Conservation (phyloP, 352 stramenopile genomes). For the Pythium aquatile region DNA sequence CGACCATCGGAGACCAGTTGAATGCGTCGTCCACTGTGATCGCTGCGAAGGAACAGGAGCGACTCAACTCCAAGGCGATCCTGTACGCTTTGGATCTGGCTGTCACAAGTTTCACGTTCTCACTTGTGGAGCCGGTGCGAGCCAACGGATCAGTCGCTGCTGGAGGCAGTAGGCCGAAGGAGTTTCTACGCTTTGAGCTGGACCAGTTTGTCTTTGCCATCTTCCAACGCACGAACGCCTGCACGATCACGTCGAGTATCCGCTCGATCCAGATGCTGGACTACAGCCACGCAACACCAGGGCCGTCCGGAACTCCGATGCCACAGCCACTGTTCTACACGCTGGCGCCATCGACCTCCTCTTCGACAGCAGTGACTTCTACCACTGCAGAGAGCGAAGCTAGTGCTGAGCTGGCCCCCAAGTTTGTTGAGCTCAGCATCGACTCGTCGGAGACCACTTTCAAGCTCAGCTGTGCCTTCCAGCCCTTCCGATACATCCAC, state of each 20-base stretch:
- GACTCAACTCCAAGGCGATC: conserved; percentile 52
- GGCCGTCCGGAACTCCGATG: conserved; percentile 1
- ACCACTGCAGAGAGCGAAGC: not conserved
- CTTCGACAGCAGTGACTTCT: not conserved
- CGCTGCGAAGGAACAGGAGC: conserved; percentile 41
- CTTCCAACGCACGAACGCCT: conserved; percentile 54
- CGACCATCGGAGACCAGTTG: conserved; percentile 57
- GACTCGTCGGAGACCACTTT: conserved; percentile 58
- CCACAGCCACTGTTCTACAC: conserved; percentile 46
- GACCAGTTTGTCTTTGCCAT: conserved; percentile 63
- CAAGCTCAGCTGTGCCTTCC: conserved; percentile 50
- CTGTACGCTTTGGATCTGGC: conserved; percentile 64
- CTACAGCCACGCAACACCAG: conserved; percentile 40
- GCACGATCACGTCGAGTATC: conserved; percentile 56
- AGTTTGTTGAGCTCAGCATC: conserved; percentile 51
- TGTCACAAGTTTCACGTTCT: conserved; percentile 55
- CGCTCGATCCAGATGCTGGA: conserved; percentile 64
- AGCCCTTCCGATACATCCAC: conserved; percentile 72
- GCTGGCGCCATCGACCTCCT: conserved; percentile 3
- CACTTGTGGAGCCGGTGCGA: conserved; percentile 32
- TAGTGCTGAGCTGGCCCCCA: not conserved
- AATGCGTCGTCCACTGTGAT: conserved; percentile 48
- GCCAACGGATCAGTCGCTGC: not conserved
- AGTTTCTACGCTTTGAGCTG: conserved; percentile 73
- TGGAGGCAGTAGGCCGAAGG: conserved; percentile 22